Evolutionary conservation across 108 stramenopile genomes (phyloP), one percentile per base, ranked within the genome.

Genomic region (Skeletonema marinoi): DNA sequence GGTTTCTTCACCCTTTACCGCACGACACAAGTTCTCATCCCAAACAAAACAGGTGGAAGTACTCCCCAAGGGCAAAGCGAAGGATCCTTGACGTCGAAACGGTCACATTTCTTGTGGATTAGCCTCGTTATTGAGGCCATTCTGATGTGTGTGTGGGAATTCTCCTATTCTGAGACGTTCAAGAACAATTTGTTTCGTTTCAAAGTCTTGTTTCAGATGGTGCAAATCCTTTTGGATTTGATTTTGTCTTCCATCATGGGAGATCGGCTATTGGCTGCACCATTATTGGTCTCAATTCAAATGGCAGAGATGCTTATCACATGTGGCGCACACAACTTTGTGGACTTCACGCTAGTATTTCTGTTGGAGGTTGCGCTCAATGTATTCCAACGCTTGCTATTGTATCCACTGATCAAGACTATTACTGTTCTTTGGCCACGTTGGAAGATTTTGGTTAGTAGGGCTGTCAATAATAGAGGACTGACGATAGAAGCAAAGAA

Each of bases 291-390:
- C 32, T 63, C 70, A 30, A 83, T 95, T 13, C 85, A 82, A 58
- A 80, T 92, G 64, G 71, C 88, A 44, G 92, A 92, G 73, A 59
- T 88, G 21, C 69, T 92, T 17, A 77, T 92, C 46, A 92, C 96
- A 4, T 87, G 95, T 85, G 96, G 96, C 1, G 92, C 96, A 29
- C 68, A 75, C 19, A 86, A 88, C 29, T 93, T 96, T 71, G 78
- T 82, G 44, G 88, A 92, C 65, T 96, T 94, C 62, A 73, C 91
- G 11, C 62, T 92, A 14, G 76, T 85, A 1, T 93, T 87, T 88
- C 73, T 93, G 21, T 81, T 95, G 11, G 84, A 89, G 61, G 60
- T 92, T 19, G 30, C 74, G 8, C 66, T 94, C 13, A 77, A 80
- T 61, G 82, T 92, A 41, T 17, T 93, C 16, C 88, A 93, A 74